Evolutionary conservation across 169 alveolate genomes (phyloP).

Genomic region (Neospora caninum): DNA sequence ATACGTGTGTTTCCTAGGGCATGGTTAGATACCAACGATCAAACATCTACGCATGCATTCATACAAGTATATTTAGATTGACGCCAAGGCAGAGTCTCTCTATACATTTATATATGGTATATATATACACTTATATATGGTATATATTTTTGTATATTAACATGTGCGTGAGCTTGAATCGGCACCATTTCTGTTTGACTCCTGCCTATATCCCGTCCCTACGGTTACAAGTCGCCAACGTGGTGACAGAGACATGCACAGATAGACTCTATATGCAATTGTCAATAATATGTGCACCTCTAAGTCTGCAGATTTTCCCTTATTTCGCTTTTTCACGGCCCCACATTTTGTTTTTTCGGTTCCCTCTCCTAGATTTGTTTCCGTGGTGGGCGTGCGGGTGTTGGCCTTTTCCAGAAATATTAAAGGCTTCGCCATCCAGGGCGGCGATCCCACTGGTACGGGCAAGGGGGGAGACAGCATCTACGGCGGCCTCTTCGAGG

Average conservation of each 20-base stretch:
- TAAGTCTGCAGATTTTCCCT: not conserved
- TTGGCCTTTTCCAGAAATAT: constrained; percentile 84
- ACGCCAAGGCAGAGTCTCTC: not conserved
- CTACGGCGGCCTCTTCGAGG: constrained; percentile 95
- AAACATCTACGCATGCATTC: not conserved
- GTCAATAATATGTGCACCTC: not conserved
- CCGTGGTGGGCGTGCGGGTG: not conserved
- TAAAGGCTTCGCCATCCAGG: constrained; percentile 95
- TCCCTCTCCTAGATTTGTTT: not conserved
- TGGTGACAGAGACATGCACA: too few species aligned
- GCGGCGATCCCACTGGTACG: constrained; percentile 98
- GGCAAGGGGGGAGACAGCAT: constrained; percentile 99
- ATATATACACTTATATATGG: too few species aligned
- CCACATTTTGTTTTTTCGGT: not conserved
- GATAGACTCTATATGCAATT: too few species aligned
- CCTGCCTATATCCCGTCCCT: too few species aligned
- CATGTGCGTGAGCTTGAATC: too few species aligned
- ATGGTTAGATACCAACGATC: too few species aligned
- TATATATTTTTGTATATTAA: too few species aligned
- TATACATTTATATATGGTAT: not conserved
- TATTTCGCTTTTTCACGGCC: not conserved
- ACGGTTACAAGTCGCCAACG: too few species aligned
- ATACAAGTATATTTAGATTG: not conserved
- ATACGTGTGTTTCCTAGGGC: too few species aligned
- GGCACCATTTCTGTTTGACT: too few species aligned